Conservation (phyloP, 2,329 filamentous ascomycete genomes). For the Cytospora paraplurivora region DNA sequence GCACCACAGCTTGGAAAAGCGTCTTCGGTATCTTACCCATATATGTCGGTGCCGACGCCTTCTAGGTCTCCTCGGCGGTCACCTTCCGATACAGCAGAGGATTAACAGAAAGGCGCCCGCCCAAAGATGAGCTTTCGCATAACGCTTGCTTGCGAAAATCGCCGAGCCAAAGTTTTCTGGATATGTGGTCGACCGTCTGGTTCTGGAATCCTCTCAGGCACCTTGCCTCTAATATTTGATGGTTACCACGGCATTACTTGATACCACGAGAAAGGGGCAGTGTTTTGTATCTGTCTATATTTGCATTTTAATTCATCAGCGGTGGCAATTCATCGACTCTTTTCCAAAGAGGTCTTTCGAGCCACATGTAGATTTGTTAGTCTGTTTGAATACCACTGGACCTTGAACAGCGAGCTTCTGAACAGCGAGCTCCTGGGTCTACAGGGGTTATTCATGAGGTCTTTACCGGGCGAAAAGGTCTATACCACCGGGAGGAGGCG, state of each 20-base stretch:
- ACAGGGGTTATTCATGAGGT: background rate
- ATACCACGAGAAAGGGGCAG: background rate
- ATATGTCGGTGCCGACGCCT: too few relatives aligned
- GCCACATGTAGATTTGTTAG: slow-evolving; percentile 21
- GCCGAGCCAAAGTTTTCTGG: too few relatives aligned
- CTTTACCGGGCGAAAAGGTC: background rate
- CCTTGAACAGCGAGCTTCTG: background rate
- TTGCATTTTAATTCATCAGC: slow-evolving; percentile 4
- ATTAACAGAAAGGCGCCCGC: too few relatives aligned
- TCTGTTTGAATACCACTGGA: slow-evolving; percentile 11
- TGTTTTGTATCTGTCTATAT: background rate
- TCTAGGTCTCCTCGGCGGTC: too few relatives aligned
- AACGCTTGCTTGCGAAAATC: too few relatives aligned
- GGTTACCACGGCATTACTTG: background rate
- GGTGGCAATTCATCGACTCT: slow-evolving; percentile 9
- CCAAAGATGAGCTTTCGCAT: too few relatives aligned
- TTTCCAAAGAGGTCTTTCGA: background rate
- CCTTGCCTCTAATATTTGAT: background rate
- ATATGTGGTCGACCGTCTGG: too few relatives aligned
- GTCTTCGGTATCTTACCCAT: too few relatives aligned
- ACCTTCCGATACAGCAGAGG: too few relatives aligned
- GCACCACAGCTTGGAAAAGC: too few relatives aligned
- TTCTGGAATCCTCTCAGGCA: too few relatives aligned
- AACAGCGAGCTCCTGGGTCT: background rate
- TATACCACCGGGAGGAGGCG: background rate